These are phyloP conservation scores for Ceratorhiza oryzae-sativae DNA, from an alignment of 1,284 basidiomycete genomes.

Conservation along the genomic window DNA sequence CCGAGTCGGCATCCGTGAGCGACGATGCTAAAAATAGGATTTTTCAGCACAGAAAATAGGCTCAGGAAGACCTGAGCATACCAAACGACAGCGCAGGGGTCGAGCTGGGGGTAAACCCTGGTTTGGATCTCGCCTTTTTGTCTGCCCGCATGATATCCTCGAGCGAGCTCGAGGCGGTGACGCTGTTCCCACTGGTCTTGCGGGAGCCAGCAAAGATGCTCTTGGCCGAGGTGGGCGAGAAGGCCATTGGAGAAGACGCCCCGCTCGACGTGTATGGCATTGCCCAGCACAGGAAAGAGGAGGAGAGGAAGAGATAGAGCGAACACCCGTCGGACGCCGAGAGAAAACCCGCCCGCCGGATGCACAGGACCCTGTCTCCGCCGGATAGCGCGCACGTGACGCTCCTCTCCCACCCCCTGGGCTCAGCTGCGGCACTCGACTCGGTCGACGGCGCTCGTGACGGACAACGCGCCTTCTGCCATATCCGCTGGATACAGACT, in stretches of 20 bases:
- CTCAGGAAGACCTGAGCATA: background rate
- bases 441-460: background rate
- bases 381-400: background rate
- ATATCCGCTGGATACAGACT: background rate
- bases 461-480: background rate
- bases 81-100: constrained; percentile 32
- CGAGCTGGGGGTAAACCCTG: constrained; percentile 24
- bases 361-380: constrained; percentile 2
- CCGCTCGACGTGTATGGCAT: background rate
- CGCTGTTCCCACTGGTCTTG: constrained; percentile 5
- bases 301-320: background rate
- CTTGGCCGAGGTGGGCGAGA: constrained; percentile 26
- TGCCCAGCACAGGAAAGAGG: background rate
- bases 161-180: constrained; percentile 29
- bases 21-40: constrained; percentile 16
- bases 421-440: constrained; percentile 9
- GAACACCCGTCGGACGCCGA: constrained; percentile 21
- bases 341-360: constrained; percentile 26
- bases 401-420: constrained; percentile 3
- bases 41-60: background rate
- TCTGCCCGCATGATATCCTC: constrained; percentile 35
- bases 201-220: constrained; percentile 25
- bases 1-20: constrained; percentile 33
- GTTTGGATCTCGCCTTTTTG: constrained; percentile 15
- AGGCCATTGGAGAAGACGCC: constrained; percentile 26